A percentile compares a stretch with the other conserved stretches of the same genome.
Evolutionary conservation across 148 eudicot species (phyloP).

Genomic region (Rheum nobile): DNA sequence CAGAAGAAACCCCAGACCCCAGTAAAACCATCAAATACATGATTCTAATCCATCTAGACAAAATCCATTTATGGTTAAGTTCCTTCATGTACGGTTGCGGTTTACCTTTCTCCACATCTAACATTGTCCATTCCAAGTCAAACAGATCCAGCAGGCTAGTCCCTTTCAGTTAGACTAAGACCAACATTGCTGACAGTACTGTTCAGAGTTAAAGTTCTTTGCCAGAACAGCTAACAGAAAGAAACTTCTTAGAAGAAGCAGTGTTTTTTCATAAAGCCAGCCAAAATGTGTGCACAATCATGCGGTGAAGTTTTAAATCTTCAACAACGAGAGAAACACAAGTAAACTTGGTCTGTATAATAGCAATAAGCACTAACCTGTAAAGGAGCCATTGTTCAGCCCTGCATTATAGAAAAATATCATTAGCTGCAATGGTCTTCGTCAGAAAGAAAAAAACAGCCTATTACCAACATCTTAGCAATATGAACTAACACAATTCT

Average conservation of each 20-base stretch:
- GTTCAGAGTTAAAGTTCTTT: not conserved
- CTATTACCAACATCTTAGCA: not conserved
- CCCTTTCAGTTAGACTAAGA: not conserved
- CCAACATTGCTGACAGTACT: not conserved
- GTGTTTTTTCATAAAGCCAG: not conserved
- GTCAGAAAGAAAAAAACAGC: not conserved
- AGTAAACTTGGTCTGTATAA: not conserved
- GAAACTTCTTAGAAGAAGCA: not conserved
- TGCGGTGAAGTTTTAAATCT: not conserved
- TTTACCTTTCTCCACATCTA: not conserved
- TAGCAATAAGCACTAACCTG: slow-evolving; percentile 20
- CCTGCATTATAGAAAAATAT: slow-evolving; percentile 18
- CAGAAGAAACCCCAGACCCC: not conserved
- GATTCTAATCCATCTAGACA: not conserved
- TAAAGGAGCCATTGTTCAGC: slow-evolving; percentile 27
- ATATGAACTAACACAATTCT: not conserved
- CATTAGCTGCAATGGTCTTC: not conserved
- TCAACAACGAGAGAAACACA: not conserved
- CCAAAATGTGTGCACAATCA: not conserved
- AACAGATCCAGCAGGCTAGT: not conserved
- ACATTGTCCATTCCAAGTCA: not conserved
- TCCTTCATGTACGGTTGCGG: not conserved
- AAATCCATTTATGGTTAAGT: not conserved
- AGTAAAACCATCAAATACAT: not conserved
- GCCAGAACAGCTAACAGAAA: not conserved